Conservation (phyloP, 768 basidiomycete species). For the Coprinopsis cinerea region DNA sequence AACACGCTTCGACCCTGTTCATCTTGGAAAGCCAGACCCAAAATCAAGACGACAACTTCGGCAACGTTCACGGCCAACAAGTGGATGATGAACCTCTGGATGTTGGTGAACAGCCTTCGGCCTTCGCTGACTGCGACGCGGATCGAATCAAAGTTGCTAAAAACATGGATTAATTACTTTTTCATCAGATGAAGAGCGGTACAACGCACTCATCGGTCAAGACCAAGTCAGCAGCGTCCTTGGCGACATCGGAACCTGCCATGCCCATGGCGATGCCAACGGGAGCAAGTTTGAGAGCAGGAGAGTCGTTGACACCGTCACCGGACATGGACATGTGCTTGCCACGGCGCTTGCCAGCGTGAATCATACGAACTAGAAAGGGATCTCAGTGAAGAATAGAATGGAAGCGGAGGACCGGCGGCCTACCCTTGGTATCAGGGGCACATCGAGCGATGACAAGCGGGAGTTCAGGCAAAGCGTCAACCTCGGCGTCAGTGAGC, state of each 20-base stretch:
- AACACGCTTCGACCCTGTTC: constrained; percentile 42
- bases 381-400: background rate
- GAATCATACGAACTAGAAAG: constrained; percentile 41
- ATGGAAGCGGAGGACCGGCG: background rate
- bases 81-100: constrained; percentile 51
- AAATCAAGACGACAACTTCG: constrained; percentile 46
- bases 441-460: constrained; percentile 57
- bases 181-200: background rate
- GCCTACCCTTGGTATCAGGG: constrained; percentile 38
- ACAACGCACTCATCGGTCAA: constrained; percentile 44
- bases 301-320: constrained; percentile 55
- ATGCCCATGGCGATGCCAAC: constrained; percentile 57
- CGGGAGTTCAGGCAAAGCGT: constrained; percentile 43
- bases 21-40: constrained; percentile 56
- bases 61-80: constrained; percentile 49
- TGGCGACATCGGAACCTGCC: constrained; percentile 51
- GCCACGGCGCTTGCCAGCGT: constrained; percentile 50
- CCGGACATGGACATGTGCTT: constrained; percentile 52
- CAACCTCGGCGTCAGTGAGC: constrained; percentile 46
- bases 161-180: background rate
- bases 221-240: constrained; percentile 49
- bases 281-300: constrained; percentile 48
- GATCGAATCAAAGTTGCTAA: constrained; percentile 53
- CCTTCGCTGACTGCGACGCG: constrained; percentile 53
- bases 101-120: constrained; percentile 51